These are phyloP conservation scores for Fusarium sp. DNA, from an alignment of 2,329 filamentous ascomycete genomes.

Conservation along the genomic window DNA sequence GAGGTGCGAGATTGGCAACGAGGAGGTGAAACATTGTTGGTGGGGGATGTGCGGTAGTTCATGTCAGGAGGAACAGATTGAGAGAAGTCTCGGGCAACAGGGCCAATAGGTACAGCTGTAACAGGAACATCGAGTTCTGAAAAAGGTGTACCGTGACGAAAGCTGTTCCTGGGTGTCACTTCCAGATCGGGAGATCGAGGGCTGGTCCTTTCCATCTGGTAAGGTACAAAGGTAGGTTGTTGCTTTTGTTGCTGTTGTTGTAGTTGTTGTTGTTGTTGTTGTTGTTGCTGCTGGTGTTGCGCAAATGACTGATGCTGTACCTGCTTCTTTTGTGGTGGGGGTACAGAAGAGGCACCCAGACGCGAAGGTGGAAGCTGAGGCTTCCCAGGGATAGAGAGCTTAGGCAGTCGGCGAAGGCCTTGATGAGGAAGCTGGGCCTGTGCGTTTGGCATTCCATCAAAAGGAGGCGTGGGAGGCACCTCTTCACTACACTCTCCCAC, in stretches of 20 bases:
- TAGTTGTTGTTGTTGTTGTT: slow-evolving; percentile 4
- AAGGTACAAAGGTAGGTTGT: slow-evolving; percentile 59
- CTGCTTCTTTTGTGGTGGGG: slow-evolving; percentile 49
- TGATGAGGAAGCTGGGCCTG: slow-evolving; percentile 63
- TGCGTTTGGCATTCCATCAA: slow-evolving; percentile 67
- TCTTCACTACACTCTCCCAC: slow-evolving; percentile 61
- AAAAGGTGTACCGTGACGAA: slow-evolving; percentile 86
- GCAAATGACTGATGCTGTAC: slow-evolving; percentile 43
- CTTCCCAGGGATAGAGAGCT: slow-evolving; percentile 69
- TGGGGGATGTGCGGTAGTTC: slow-evolving; percentile 73
- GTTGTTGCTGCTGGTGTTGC: slow-evolving; percentile 27
- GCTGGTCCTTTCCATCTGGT: slow-evolving; percentile 65
- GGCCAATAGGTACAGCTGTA: slow-evolving; percentile 77
- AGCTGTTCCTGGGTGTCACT: slow-evolving; percentile 68
- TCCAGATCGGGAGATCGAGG: slow-evolving; percentile 68
- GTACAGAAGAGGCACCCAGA: slow-evolving; percentile 48
- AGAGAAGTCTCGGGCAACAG: slow-evolving; percentile 81
- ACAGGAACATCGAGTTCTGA: slow-evolving; percentile 92
- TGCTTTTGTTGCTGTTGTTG: slow-evolving; percentile 5
- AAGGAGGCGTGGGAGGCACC: slow-evolving; percentile 77
- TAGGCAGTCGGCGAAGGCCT: slow-evolving; percentile 71
- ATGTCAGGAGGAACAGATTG: slow-evolving; percentile 96
- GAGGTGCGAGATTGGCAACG: slow-evolving; percentile 69
- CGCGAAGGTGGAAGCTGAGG: slow-evolving; percentile 48
- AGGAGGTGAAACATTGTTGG: slow-evolving; percentile 53